phyloP scores from a whole-genome alignment of 2,329 filamentous ascomycete genomes.

The Penicillium thymicola region DNA sequence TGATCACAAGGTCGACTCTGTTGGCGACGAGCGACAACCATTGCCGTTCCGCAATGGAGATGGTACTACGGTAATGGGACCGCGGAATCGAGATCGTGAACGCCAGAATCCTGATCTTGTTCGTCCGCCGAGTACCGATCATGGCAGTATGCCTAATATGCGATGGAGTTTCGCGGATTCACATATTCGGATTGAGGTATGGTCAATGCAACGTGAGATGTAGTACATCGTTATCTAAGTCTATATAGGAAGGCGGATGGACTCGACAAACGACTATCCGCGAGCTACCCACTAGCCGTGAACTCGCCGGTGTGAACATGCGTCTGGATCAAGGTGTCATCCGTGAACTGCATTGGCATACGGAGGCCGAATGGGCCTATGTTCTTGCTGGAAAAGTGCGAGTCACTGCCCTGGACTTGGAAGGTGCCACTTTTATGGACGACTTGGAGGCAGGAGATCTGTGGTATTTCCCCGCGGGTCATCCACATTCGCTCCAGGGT shows the following conservation, averaged over 20 bases:
- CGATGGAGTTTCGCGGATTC: slow-evolving; percentile 68
- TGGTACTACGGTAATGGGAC: slow-evolving; percentile 65
- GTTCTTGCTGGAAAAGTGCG: slow-evolving; percentile 68
- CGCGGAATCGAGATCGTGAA: slow-evolving; percentile 65
- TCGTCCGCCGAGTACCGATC: slow-evolving; percentile 69
- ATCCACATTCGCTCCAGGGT: slow-evolving; percentile 72
- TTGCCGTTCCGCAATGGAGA: slow-evolving; percentile 62
- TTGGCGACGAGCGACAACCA: slow-evolving; percentile 61
- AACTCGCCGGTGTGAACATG: slow-evolving; percentile 77
- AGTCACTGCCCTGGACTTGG: slow-evolving; percentile 69
- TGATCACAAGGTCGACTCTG: slow-evolving; percentile 60
- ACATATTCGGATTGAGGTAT: slow-evolving; percentile 61
- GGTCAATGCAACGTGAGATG: slow-evolving; percentile 7
- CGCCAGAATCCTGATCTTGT: slow-evolving; percentile 69
- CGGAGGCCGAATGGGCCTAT: slow-evolving; percentile 75
- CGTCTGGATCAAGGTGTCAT: slow-evolving; percentile 69
- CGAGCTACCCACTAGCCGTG: slow-evolving; percentile 46
- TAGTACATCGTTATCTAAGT: not conserved
- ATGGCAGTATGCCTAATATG: slow-evolving; percentile 68
- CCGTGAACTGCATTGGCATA: slow-evolving; percentile 78
- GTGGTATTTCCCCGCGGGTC: slow-evolving; percentile 74
- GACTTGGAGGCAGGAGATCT: slow-evolving; percentile 71
- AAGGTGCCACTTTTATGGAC: slow-evolving; percentile 72
- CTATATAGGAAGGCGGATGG: slow-evolving; percentile 66
- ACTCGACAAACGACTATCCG: slow-evolving; percentile 61